Percentiles rank a stretch among this genome's conserved stretches.
Conservation (phyloP, 495 filamentous ascomycete species). For the Trichocladium antarcticum region DNA sequence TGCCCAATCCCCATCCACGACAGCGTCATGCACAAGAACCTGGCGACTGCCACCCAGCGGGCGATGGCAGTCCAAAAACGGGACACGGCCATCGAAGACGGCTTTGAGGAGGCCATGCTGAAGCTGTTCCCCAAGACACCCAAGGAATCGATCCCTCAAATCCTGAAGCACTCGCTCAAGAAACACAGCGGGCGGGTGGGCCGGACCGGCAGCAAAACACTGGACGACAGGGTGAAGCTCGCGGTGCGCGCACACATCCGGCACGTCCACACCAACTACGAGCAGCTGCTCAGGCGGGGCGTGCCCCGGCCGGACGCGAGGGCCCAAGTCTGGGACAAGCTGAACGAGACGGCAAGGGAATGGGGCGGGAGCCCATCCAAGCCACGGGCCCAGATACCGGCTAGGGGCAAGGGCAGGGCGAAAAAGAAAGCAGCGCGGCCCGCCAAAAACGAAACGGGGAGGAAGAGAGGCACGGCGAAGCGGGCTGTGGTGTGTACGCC, state of each 20-base stretch:
- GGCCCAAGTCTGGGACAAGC: slow-evolving; percentile 1
- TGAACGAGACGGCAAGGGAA: slow-evolving; percentile 15
- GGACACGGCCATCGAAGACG: slow-evolving; percentile 20
- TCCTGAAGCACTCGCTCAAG: slow-evolving; percentile 22
- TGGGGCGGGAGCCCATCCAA: slow-evolving; percentile 15
- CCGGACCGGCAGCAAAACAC: slow-evolving; percentile 17
- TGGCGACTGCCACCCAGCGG: slow-evolving; percentile 21
- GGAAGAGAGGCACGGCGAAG: neutral
- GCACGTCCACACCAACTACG: slow-evolving; percentile 31
- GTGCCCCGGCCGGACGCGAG: slow-evolving; percentile 13
- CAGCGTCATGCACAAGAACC: slow-evolving; percentile 16
- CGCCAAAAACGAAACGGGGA: neutral
- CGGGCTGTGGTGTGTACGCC: neutral
- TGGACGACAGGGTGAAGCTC: slow-evolving; percentile 24
- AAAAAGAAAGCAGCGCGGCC: neutral
- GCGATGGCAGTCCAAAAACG: slow-evolving; percentile 17
- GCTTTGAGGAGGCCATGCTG: slow-evolving; percentile 20
- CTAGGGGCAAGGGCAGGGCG: neutral
- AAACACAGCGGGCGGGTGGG: slow-evolving; percentile 30
- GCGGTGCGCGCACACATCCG: slow-evolving; percentile 32
- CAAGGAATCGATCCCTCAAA: slow-evolving; percentile 7
- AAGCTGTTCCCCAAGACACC: slow-evolving; percentile 26
- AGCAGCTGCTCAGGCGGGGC: slow-evolving; percentile 17
- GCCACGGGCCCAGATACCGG: neutral
- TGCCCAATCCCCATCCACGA: slow-evolving; percentile 26